Evolutionary conservation across 352 stramenopile species (phyloP), one percentile per base, ranked within the genome.

Genomic region (Pythium aphanidermatum): DNA sequence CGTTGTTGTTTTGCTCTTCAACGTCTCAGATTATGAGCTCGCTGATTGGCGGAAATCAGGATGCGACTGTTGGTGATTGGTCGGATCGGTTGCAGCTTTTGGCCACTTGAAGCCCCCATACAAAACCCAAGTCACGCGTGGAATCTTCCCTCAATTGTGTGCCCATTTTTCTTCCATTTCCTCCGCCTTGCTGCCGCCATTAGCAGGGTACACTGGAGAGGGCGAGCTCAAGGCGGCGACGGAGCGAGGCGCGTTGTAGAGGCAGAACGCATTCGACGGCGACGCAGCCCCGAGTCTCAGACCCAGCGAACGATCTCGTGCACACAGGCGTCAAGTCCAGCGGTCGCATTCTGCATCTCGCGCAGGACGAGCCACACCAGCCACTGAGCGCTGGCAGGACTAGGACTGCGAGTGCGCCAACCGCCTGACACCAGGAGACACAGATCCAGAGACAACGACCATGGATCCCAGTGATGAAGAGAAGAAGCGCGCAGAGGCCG

Each of bases 391-490:
- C n/a, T n/a, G n/a, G 27, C 41, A 38, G 41, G 37, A 26, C 41
- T 17, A 39, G 28, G 13, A 20, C 32, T 27, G 25, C 26, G 23
- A 42, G n/a, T 46, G 3, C 23, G 20, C 20, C 5, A 2, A 24
- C n/a, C n/a, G n/a, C n/a, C n/a, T n/a, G 28, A 33, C 14, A 33
- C 39, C n/a, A 21, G n/a, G n/a, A 46, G n/a, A 5, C 21, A 45
- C 25, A 21, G 5, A 14, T 30, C 11, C 11, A 8, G 11, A 39
- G 3, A 2, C 20, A n/a, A 21, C 14, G 14, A 51, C 23, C 23
- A 60, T 60, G 52, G 52, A 60, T 34, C 52, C 51, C 2, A 42
- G 23, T 47, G 54, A 59, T 21, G 53, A 60, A 12, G 31, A 52
- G 21, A 54, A 52, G 30, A 48, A 58, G 46, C 60, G 52, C 25